Evolutionary conservation across 2,329 filamentous ascomycete genomes (phyloP), one percentile per base, ranked within the genome.

Genomic region (Apiospora marii): DNA sequence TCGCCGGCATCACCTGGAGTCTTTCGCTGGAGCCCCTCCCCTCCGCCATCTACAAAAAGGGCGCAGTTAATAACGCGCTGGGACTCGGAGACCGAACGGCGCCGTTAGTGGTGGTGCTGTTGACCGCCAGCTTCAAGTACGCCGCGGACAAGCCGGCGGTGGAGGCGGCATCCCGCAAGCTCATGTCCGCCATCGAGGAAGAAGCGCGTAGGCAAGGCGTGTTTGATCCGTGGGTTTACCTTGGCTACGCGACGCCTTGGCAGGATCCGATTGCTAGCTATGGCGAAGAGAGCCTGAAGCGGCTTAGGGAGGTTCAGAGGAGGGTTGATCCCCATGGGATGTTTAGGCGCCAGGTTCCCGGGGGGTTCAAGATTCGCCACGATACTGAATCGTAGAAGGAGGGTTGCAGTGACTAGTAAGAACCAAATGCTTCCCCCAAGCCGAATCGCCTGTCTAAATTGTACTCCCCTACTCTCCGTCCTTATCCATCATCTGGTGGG

Each of bases 181-280:
- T 77, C 7, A 69, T 75, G 1, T 13, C 22, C 30, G 37, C 30
- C 22, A 70, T 75, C 14, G 46, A 73, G 14, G 44, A 70, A 4
- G 68, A 70, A 24, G 75, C 74, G 3, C 71, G 24, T n/a, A 58
- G 48, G 48, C 72, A 73, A 5, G 72, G 68, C 41, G 75, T 61
- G 7, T 75, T 72, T 13, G 76, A 78, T 43, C 75, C 76, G 0
- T 78, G 53, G 19, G 14, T 77, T 12, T 78, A 77, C 58, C 48
- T 75, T 0, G 73, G 74, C 19, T 78, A 77, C 44, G 77, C 77
- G 0, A 74, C 70, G 1, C 67, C 68, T 16, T 72, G 72, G 68
- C 76, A 78, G 70, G 72, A 77, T 24, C 72, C 72, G 4, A 74
- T 78, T 16, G 30, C 64, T 5, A 75, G 75, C 37, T 78, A 77